These are phyloP conservation scores for Porpolomopsis calyptriformis DNA, from an alignment of 768 basidiomycete species.

Conservation along the genomic window DNA sequence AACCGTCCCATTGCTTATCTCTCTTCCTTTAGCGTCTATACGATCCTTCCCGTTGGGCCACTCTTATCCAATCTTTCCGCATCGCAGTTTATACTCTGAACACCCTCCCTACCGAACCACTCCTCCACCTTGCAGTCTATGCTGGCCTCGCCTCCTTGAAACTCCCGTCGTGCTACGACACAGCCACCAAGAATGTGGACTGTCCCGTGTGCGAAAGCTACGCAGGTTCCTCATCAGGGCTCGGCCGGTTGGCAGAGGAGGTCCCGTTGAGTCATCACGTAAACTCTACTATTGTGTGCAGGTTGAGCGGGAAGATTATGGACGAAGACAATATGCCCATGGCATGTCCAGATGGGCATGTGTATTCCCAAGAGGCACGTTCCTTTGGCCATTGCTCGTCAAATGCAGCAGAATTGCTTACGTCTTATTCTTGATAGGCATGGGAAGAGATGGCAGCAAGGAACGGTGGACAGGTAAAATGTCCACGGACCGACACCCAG, in stretches of 20 bases:
- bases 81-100: slow-evolving; percentile 80
- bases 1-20: not conserved
- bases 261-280: slow-evolving; percentile 91
- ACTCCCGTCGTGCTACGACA: slow-evolving; percentile 71
- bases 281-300: slow-evolving; percentile 91
- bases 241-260: slow-evolving; percentile 69
- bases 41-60: slow-evolving; percentile 66
- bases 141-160: slow-evolving; percentile 89
- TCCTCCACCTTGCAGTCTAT: slow-evolving; percentile 80
- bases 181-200: slow-evolving; percentile 57
- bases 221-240: slow-evolving; percentile 30
- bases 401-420: slow-evolving; percentile 6
- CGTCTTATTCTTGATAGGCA: slow-evolving; percentile 39
- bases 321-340: slow-evolving; percentile 89
- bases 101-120: slow-evolving; percentile 76
- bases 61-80: slow-evolving; percentile 70
- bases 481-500: slow-evolving; percentile 60
- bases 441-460: slow-evolving; percentile 79
- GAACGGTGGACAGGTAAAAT: slow-evolving; percentile 71
- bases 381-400: slow-evolving; percentile 7
- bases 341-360: slow-evolving; percentile 83
- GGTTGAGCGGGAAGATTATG: slow-evolving; percentile 87
- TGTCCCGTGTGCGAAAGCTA: slow-evolving; percentile 84
- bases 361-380: slow-evolving; percentile 86
- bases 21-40: slow-evolving; percentile 58